These are phyloP conservation scores for Eutrema salsugineum DNA, from an alignment of 441 rosid genomes.

Conservation along the genomic window DNA sequence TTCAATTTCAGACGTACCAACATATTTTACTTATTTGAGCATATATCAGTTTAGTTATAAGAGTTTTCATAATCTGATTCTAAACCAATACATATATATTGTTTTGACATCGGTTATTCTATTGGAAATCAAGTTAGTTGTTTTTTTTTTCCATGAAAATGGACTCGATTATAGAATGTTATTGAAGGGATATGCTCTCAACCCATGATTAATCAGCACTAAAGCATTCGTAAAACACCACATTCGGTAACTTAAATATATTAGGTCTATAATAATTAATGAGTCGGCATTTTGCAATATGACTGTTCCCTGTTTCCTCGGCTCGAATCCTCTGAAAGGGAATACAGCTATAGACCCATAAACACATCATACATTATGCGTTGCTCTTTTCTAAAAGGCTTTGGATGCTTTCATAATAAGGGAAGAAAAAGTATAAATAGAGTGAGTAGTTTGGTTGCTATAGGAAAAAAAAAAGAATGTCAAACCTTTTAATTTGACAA, in stretches of 20 bases:
- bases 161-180: not conserved
- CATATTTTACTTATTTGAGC: not conserved
- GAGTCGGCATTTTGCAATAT: not conserved
- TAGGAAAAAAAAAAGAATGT: constrained; percentile 27
- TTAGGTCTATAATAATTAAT: not conserved
- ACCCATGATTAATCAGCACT: not conserved
- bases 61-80: not conserved
- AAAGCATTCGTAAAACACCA: not conserved
- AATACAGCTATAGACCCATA: not conserved
- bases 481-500: constrained; percentile 37
- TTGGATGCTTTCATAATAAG: constrained; percentile 32
- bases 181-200: not conserved
- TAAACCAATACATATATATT: not conserved
- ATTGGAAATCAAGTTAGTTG: not conserved
- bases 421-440: not conserved
- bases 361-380: not conserved
- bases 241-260: not conserved
- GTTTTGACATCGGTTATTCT: not conserved
- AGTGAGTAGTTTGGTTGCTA: constrained; percentile 16
- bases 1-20: not conserved
- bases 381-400: constrained; percentile 10
- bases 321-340: not conserved
- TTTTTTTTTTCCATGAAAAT: not conserved
- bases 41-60: not conserved
- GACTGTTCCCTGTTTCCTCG: constrained; percentile 2